These are phyloP conservation scores for Xylaria bambusicola DNA, from an alignment of 495 filamentous ascomycete genomes.

Conservation along the genomic window DNA sequence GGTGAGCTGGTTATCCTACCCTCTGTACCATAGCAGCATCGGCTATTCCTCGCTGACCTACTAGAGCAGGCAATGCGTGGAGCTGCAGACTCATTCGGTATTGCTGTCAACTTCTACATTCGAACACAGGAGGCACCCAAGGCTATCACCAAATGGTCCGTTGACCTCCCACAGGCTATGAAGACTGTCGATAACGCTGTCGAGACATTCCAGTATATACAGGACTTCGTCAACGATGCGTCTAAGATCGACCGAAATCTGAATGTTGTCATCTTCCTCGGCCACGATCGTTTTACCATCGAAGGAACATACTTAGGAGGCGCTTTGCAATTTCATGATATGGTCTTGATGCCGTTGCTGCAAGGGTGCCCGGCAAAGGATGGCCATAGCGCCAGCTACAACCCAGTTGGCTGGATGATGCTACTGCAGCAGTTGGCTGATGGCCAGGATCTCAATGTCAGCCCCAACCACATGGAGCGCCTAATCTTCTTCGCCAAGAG, in stretches of 20 bases:
- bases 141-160: conserved; percentile 43
- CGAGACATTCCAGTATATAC: conserved; percentile 33
- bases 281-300: conserved; percentile 33
- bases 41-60: neutral
- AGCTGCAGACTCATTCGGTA: conserved; percentile 62
- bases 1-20: conserved; percentile 27
- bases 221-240: conserved; percentile 33
- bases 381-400: conserved; percentile 13
- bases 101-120: conserved; percentile 57
- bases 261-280: conserved; percentile 36
- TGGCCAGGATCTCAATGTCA: conserved; percentile 29
- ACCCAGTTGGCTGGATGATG: conserved; percentile 29
- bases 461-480: conserved; percentile 32
- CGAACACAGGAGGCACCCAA: conserved; percentile 52
- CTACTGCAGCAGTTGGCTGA: conserved; percentile 32
- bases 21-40: neutral
- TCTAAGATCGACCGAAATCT: conserved; percentile 33
- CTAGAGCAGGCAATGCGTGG: conserved; percentile 51
- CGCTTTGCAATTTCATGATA: conserved; percentile 23
- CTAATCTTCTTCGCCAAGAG: conserved; percentile 53
- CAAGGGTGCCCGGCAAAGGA: conserved; percentile 19
- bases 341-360: conserved; percentile 32
- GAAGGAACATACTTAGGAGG: conserved; percentile 40
- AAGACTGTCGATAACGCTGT: conserved; percentile 25
- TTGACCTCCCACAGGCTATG: conserved; percentile 32